These are phyloP conservation scores for Elaeis oleifera DNA, from an alignment of 202 grass and related monocot genomes.

Conservation along the genomic window DNA sequence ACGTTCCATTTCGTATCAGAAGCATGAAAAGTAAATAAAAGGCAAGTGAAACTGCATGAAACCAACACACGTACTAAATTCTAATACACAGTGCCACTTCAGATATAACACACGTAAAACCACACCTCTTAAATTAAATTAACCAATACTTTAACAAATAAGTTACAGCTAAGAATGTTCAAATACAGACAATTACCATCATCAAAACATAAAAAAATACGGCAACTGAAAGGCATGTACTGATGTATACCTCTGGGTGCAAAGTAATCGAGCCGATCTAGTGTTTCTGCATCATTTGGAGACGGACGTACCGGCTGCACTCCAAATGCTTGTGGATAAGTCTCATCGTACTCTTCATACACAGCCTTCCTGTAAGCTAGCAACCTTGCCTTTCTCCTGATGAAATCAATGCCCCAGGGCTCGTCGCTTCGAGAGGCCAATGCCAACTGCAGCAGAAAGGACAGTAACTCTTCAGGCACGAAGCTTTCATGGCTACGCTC, in stretches of 20 bases:
- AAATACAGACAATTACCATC: too few relatives aligned
- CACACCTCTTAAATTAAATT: too few relatives aligned
- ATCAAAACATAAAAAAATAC: too few relatives aligned
- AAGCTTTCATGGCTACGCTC: conserved; percentile 32
- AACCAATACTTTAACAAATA: too few relatives aligned
- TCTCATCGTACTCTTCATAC: conserved; percentile 45
- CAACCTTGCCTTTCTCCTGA: conserved; percentile 41
- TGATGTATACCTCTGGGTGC: conserved; percentile 70
- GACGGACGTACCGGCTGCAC: conserved; percentile 27
- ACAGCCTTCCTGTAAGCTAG: conserved; percentile 46
- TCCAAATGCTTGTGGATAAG: conserved; percentile 75
- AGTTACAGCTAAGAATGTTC: too few relatives aligned
- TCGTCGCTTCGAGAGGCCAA: not conserved
- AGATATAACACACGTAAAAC: too few relatives aligned
- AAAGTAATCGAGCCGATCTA: conserved; percentile 19
- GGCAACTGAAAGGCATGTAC: not conserved
- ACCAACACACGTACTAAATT: too few relatives aligned
- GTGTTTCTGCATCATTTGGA: not conserved
- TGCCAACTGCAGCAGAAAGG: conserved; percentile 29
- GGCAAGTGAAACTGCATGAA: too few relatives aligned
- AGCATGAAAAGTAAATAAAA: too few relatives aligned
- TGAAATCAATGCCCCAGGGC: conserved; percentile 14
- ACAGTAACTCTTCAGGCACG: conserved; percentile 17
- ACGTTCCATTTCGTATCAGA: too few relatives aligned
- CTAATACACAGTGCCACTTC: too few relatives aligned